Base-by-base conservation (phyloP, 805 yeast species). In the Kluyveromyces wickerhamii region DNA sequence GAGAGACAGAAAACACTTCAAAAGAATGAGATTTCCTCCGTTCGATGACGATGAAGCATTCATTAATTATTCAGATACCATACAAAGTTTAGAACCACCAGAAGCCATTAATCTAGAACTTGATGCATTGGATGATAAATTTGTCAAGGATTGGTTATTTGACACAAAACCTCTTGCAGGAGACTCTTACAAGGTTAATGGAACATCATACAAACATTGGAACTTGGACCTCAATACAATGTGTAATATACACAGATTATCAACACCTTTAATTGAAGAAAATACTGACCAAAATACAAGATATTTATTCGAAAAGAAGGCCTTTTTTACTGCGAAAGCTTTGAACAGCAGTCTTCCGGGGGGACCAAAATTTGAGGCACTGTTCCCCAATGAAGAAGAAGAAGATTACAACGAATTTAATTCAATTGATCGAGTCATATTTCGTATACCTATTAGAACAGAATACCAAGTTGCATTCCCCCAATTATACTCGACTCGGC, bases 41-140 rank as follows among this genome's bases (percentile, higher is more conserved):
- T 87, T 89, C 60, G 98, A 92, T 57, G 99, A 92, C 53, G 98
- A 92, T 57, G 97, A 89, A 55, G 96, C 96, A 0, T 94, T 95
- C 1, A 52, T 88, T 21, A 73, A 79, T 37, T 92, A 84, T 77
- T 49, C 76, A n/a, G 94, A 86, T 37, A 80, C 82, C 48, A 63
- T 87, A 10, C 80, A 83, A 41, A 80, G 75, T 11, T 61, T 77
- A 1, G 88, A 81, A 32, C 78, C 85, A 0, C 67, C 74, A 5
- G 89, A 79, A n/a, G 68, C 89, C 0, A 72, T 88, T 15, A 74
- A 66, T 41, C 51, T 82, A 41, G 80, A 79, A 17, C 56, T 83
- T n/a, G 80, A 78, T 47, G 71, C 69, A 19, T 63, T 62, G 8
- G 83, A 78, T 40, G 88, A 83, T 52, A 60, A 65, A 5, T 57